These are phyloP conservation scores for Lactarius hatsudake DNA, from an alignment of 768 basidiomycete species.

Conservation along the genomic window DNA sequence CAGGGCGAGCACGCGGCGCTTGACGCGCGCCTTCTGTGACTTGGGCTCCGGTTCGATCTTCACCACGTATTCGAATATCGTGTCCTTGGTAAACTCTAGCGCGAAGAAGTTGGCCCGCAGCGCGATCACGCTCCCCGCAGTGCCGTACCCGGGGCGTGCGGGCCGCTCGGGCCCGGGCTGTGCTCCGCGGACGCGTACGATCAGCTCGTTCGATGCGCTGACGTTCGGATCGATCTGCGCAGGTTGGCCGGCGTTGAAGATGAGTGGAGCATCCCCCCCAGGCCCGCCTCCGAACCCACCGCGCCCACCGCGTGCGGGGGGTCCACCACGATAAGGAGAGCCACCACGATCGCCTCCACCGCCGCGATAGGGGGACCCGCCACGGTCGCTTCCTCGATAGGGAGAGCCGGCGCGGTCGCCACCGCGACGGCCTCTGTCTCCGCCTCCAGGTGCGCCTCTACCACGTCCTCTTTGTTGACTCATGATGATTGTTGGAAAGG, in stretches of 20 bases:
- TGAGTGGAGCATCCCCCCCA: slow-evolving; percentile 22
- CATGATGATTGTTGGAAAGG: neutral
- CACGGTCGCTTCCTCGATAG: slow-evolving; percentile 7
- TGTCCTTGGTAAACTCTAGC: slow-evolving; percentile 41
- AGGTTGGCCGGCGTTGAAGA: slow-evolving; percentile 25
- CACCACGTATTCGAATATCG: slow-evolving; percentile 56
- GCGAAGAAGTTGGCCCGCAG: slow-evolving; percentile 66
- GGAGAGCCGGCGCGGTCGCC: slow-evolving; percentile 17
- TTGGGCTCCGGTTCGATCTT: slow-evolving; percentile 48
- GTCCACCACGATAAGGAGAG: slow-evolving; percentile 7
- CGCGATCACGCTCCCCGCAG: slow-evolving; percentile 39
- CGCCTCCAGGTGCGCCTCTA: slow-evolving; percentile 22
- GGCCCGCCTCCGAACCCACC: slow-evolving; percentile 30
- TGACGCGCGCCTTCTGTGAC: slow-evolving; percentile 40
- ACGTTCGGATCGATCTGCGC: slow-evolving; percentile 30
- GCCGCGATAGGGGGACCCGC: neutral
- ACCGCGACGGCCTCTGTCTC: slow-evolving; percentile 22
- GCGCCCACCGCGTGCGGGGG: slow-evolving; percentile 7
- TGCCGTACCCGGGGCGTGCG: slow-evolving; percentile 25
- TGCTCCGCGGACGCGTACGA: slow-evolving; percentile 27
- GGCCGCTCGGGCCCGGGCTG: slow-evolving; percentile 23
- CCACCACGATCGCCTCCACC: slow-evolving; percentile 25
- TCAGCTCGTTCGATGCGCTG: slow-evolving; percentile 33
- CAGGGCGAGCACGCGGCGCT: slow-evolving; percentile 52
- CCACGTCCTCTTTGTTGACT: slow-evolving; percentile 24